A percentile compares a stretch with the other conserved stretches of the same genome.
Evolutionary conservation across 345 rosid genomes (phyloP).

Genomic region (Luvunga scandens): DNA sequence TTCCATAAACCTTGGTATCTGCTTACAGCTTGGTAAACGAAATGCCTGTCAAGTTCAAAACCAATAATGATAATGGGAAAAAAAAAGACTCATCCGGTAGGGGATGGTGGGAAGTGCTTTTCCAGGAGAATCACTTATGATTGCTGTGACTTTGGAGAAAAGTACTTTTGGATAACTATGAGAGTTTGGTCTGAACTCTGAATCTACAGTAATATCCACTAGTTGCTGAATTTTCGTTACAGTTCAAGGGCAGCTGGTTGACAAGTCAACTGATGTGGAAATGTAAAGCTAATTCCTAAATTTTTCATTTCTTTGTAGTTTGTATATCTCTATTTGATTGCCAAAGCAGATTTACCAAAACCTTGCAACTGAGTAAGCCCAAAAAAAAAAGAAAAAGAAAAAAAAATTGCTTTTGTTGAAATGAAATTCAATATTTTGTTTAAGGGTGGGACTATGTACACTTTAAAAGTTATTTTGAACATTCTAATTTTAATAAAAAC

Average conservation of each 20-base stretch:
- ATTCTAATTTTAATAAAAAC: no score
- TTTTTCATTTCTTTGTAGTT: neutral
- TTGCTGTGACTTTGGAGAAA: neutral
- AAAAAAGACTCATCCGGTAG: neutral
- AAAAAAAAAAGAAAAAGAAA: neutral
- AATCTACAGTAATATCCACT: neutral
- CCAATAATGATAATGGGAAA: neutral
- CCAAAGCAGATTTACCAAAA: neutral
- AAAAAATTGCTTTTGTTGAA: neutral
- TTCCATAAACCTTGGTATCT: neutral
- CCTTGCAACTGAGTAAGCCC: neutral
- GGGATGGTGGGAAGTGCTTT: conserved; percentile 5
- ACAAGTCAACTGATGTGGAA: neutral
- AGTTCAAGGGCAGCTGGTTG: neutral
- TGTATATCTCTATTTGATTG: neutral
- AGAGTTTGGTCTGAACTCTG: neutral
- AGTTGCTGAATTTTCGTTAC: neutral
- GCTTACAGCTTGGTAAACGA: neutral
- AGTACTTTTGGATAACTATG: neutral
- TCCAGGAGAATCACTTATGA: neutral
- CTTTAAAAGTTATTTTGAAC: no score
- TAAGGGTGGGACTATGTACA: no score
- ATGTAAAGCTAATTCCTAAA: neutral
- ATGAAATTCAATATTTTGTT: no score
- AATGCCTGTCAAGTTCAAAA: neutral